Percentiles rank a stretch among this genome's conserved stretches.
Conservation (phyloP, 2,329 filamentous ascomycete species). For the Pseudopithomyces chartarum region DNA sequence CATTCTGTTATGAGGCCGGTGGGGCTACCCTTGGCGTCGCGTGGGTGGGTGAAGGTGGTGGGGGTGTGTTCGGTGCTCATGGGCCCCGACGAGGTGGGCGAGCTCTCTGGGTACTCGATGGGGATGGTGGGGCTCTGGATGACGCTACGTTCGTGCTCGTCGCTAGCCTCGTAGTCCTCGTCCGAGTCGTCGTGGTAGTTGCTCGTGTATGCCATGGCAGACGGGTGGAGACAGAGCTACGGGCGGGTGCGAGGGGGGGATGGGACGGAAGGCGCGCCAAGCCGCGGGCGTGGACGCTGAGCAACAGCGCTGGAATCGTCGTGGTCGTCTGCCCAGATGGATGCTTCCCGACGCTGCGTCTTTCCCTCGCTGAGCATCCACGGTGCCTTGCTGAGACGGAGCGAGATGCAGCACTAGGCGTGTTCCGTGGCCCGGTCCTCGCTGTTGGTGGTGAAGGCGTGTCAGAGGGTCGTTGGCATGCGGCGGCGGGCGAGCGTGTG, state of each 20-base stretch:
- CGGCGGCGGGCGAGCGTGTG: slow-evolving; percentile 9
- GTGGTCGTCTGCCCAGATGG: slow-evolving; percentile 17
- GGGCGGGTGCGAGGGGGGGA: slow-evolving; percentile 14
- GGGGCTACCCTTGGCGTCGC: slow-evolving; percentile 68
- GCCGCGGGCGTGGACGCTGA: slow-evolving; percentile 13
- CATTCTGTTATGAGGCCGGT: slow-evolving; percentile 79
- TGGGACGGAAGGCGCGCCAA: slow-evolving; percentile 23
- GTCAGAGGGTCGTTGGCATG: slow-evolving; percentile 21
- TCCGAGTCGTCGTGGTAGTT: slow-evolving; percentile 73
- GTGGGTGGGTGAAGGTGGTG: slow-evolving; percentile 73
- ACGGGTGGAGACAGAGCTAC: slow-evolving; percentile 11
- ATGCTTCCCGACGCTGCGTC: slow-evolving; percentile 7
- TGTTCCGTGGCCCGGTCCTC: slow-evolving; percentile 32
- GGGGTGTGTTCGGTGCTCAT: slow-evolving; percentile 76
- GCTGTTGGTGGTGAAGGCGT: slow-evolving; percentile 22
- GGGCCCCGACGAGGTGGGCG: slow-evolving; percentile 73
- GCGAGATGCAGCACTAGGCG: slow-evolving; percentile 44
- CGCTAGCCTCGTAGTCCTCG: slow-evolving; percentile 66
- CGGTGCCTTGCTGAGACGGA: slow-evolving; percentile 42
- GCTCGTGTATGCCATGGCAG: slow-evolving; percentile 46
- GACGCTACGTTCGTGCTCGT: slow-evolving; percentile 79
- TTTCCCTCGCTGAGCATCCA: slow-evolving; percentile 22
- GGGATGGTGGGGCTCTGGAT: slow-evolving; percentile 66
- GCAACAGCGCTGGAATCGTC: neutral
- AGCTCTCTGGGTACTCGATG: slow-evolving; percentile 67